Evolutionary conservation across 129 eudicot species (phyloP).

Genomic region (Pulicaria dysenterica): DNA sequence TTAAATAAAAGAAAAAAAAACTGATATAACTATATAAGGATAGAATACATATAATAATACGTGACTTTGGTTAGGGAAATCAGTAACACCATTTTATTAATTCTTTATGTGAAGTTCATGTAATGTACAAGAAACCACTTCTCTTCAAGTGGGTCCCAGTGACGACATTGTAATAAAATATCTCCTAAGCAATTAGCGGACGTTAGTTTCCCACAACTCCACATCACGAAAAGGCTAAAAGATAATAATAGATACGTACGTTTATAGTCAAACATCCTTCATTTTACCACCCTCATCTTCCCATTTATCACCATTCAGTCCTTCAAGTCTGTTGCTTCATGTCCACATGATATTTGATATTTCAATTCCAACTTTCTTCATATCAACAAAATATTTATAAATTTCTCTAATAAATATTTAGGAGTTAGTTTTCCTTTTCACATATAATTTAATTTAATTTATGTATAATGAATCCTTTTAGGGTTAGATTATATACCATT

Average conservation of each 20-base stretch:
- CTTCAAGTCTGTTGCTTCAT: neutral
- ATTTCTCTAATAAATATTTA: too few species aligned
- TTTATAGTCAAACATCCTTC: constrained; percentile 13
- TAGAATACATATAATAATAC: too few species aligned
- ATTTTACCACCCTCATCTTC: constrained; percentile 4
- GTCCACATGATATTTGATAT: neutral
- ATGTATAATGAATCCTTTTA: too few species aligned
- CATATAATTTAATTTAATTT: too few species aligned
- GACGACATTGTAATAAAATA: constrained; percentile 13
- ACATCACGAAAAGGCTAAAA: constrained; percentile 4
- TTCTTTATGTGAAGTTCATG: neutral
- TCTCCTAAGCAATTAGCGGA: constrained; percentile 23
- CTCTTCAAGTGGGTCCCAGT: constrained; percentile 1
- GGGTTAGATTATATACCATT: too few species aligned
- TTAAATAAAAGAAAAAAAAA: too few species aligned
- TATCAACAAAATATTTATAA: neutral
- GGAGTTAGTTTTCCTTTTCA: too few species aligned
- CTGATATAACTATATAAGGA: too few species aligned
- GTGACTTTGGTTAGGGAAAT: too few species aligned
- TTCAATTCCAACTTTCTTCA: neutral
- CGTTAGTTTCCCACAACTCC: constrained; percentile 1
- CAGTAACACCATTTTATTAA: too few species aligned
- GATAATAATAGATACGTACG: too few species aligned
- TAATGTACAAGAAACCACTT: constrained; percentile 26
- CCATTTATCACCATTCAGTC: neutral